A percentile compares a stretch with the other conserved stretches of the same genome.
These are phyloP conservation scores for Acanthamoeba lugdunensis DNA, from an alignment of 208 protist species.

Conservation along the genomic window DNA sequence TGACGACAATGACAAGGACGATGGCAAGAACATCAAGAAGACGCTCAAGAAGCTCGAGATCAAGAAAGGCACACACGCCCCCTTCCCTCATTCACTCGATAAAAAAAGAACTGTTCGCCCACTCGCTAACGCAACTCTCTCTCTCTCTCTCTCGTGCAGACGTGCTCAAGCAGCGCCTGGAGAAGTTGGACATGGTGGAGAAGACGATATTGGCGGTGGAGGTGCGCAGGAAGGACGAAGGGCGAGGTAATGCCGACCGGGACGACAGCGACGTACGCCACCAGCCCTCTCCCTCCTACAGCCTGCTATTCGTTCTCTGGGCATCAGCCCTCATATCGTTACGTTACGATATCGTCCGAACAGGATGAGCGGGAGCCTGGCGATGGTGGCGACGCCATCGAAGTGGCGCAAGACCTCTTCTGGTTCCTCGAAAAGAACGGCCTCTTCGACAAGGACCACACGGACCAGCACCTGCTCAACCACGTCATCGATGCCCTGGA, in stretches of 20 bases:
- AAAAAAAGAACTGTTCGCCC: neutral
- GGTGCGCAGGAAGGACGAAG: conserved; percentile 13
- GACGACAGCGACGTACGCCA: conserved; percentile 2
- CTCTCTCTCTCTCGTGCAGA: neutral
- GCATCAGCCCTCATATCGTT: neutral
- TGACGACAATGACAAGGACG: neutral
- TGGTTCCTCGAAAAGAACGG: conserved; percentile 67
- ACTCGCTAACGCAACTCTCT: neutral
- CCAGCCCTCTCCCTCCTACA: neutral
- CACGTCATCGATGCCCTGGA: conserved; percentile 49
- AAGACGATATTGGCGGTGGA: conserved; percentile 34
- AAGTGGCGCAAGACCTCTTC: conserved; percentile 54
- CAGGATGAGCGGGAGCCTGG: conserved; percentile 34
- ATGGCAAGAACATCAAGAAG: conserved; percentile 65
- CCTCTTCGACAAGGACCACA: conserved; percentile 44
- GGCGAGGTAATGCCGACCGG: neutral
- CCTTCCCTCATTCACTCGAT: neutral
- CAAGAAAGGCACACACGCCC: conserved; percentile 1
- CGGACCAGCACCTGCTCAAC: conserved; percentile 25
- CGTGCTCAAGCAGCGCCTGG: conserved; percentile 54
- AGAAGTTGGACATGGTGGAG: conserved; percentile 48
- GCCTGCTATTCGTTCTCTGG: neutral
- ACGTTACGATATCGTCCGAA: neutral
- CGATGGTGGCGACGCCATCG: conserved; percentile 45
- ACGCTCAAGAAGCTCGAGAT: conserved; percentile 42